Evolutionary conservation across 805 yeast species (phyloP).

Genomic region (Candida oleophila): DNA sequence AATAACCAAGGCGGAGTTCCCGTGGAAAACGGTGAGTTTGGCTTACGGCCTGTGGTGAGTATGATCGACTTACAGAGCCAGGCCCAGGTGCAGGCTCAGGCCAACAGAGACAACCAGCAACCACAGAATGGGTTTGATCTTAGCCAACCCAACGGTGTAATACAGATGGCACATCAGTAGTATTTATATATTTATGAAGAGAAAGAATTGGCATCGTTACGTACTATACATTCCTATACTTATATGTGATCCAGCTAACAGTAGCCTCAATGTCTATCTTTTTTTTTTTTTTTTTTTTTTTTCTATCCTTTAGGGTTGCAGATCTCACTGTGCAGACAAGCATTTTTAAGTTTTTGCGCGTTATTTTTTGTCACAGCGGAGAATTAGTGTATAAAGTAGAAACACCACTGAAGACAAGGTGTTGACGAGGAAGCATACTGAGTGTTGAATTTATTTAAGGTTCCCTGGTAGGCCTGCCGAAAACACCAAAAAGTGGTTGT

Average conservation of each 20-base stretch:
- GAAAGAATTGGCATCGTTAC: background rate
- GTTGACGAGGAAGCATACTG: no score
- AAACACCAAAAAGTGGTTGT: no score
- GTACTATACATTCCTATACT: background rate
- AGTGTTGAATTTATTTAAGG: no score
- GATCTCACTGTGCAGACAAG: background rate
- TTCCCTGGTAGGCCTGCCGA: no score
- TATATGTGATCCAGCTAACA: background rate
- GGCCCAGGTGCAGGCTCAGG: constrained; percentile 8
- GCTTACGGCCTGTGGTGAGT: constrained; percentile 28
- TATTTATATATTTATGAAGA: background rate
- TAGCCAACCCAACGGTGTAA: background rate
- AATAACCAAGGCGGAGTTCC: constrained; percentile 5
- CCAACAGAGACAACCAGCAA: background rate
- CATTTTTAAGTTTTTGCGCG: background rate
- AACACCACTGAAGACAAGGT: background rate
- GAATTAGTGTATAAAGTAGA: background rate
- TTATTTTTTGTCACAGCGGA: background rate
- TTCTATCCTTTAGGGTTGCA: background rate
- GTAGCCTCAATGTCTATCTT: background rate
- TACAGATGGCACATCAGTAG: constrained; percentile 2
- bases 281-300: no score
- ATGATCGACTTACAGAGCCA: constrained; percentile 31
- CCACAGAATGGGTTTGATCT: background rate
- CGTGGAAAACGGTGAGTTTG: constrained; percentile 2